Percentiles rank a stretch among this genome's conserved stretches.
These are phyloP conservation scores for Starmerella vitae DNA, from an alignment of 805 yeast species.

Conservation along the genomic window DNA sequence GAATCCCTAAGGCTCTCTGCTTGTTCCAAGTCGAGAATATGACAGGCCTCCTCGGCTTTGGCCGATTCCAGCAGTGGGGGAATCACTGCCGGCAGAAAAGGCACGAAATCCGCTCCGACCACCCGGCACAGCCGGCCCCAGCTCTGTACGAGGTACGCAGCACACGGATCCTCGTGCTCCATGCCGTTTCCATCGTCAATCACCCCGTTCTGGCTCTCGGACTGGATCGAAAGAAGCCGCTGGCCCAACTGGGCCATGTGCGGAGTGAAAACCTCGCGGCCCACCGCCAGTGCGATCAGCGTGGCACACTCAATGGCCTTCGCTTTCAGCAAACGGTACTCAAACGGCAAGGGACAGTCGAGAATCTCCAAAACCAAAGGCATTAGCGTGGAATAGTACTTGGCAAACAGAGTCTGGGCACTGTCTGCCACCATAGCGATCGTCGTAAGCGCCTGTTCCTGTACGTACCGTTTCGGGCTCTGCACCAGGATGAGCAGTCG, in stretches of 20 bases:
- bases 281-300: constrained; percentile 87
- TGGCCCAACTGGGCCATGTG: constrained; percentile 62
- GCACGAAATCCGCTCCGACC: constrained; percentile 72
- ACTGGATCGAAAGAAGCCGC: constrained; percentile 59
- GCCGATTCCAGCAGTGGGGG: constrained; percentile 85
- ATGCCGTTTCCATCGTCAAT: constrained; percentile 18
- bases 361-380: constrained; percentile 71
- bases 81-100: constrained; percentile 67
- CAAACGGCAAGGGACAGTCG: constrained; percentile 63
- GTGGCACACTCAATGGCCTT: constrained; percentile 95
- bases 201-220: constrained; percentile 16
- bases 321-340: constrained; percentile 68
- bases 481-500: constrained; percentile 64
- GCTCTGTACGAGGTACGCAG: constrained; percentile 76
- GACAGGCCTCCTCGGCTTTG: constrained; percentile 76
- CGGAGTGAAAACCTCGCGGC: constrained; percentile 71
- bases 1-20: constrained; percentile 71
- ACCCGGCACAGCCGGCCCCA: constrained; percentile 91
- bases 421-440: constrained; percentile 96
- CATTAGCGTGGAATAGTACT: constrained; percentile 90
- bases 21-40: constrained; percentile 74
- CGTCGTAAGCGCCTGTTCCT: constrained; percentile 92
- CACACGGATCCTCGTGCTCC: constrained; percentile 71
- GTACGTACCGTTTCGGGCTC: constrained; percentile 82
- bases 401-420: constrained; percentile 73